A percentile compares a stretch with the other conserved stretches of the same genome.
Evolutionary conservation across 768 basidiomycete genomes (phyloP).

Genomic region (Pleurotus cornucopiae): DNA sequence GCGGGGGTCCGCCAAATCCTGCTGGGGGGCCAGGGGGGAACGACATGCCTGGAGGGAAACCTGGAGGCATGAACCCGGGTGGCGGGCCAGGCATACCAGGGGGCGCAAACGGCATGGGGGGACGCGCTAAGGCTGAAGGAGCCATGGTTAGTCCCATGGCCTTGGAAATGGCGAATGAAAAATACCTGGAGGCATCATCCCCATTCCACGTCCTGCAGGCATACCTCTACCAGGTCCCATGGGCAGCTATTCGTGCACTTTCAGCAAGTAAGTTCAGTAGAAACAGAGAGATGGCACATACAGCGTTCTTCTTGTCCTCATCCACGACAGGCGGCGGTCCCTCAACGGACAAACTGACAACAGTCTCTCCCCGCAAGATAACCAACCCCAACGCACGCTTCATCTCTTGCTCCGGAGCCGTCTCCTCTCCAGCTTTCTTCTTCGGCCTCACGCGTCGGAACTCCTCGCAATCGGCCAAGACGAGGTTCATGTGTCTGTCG

Average conservation of each 20-base stretch:
- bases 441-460: conserved; percentile 90
- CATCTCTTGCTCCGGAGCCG: conserved; percentile 83
- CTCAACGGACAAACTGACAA: conserved; percentile 92
- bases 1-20: conserved; percentile 77
- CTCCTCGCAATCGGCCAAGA: conserved; percentile 97
- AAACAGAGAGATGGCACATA: conserved; percentile 29
- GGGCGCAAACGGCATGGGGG: conserved; percentile 63
- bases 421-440: conserved; percentile 82
- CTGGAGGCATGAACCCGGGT: conserved; percentile 80
- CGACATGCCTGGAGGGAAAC: conserved; percentile 78
- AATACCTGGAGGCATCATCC: conserved; percentile 86
- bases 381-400: conserved; percentile 94
- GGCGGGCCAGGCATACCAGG: conserved; percentile 87
- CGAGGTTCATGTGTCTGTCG: conserved; percentile 99
- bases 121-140: conserved; percentile 55
- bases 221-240: conserved; percentile 91
- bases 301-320: conserved; percentile 83
- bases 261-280: neutral
- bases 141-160: conserved; percentile 15
- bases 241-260: conserved; percentile 51
- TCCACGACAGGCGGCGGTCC: conserved; percentile 90
- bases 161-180: conserved; percentile 13
- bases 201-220: conserved; percentile 96
- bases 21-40: conserved; percentile 65
- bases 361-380: conserved; percentile 93